A percentile compares a stretch with the other conserved stretches of the same genome.
Conservation (phyloP, 108 stramenopile species). For the Bacterosira constricta region DNA sequence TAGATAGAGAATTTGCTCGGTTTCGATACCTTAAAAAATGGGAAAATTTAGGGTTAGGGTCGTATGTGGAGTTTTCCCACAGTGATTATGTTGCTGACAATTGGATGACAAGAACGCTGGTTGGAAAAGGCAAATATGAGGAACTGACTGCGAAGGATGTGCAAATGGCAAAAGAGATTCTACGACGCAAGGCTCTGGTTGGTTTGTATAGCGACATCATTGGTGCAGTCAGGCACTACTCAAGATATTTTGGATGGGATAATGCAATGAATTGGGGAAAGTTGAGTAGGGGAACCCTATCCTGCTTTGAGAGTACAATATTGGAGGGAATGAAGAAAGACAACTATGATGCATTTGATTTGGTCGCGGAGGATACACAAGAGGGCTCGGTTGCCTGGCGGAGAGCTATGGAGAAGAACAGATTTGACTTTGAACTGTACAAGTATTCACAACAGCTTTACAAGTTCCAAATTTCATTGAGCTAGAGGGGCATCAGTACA, state of each 20-base stretch:
- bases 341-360: background rate
- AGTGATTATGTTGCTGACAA: slow-evolving; percentile 32
- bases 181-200: slow-evolving; percentile 40
- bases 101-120: slow-evolving; percentile 37
- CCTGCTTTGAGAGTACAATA: slow-evolving; percentile 17
- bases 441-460: slow-evolving; percentile 30
- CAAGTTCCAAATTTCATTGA: slow-evolving; percentile 27
- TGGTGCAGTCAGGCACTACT: slow-evolving; percentile 14
- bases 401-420: slow-evolving; percentile 31
- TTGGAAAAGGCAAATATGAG: slow-evolving; percentile 3
- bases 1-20: slow-evolving; percentile 14
- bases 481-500: slow-evolving; percentile 5
- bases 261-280: background rate
- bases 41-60: slow-evolving; percentile 7
- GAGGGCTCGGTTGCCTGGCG: slow-evolving; percentile 27
- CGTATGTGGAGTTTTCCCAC: slow-evolving; percentile 26
- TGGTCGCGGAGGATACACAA: slow-evolving; percentile 13
- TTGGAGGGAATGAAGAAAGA: slow-evolving; percentile 24
- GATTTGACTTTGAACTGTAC: slow-evolving; percentile 38
- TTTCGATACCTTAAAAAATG: slow-evolving; percentile 8
- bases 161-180: slow-evolving; percentile 38
- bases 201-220: slow-evolving; percentile 34
- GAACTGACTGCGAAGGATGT: slow-evolving; percentile 36
- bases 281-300: background rate
- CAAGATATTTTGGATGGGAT: slow-evolving; percentile 55